Percentiles rank a stretch among this genome's conserved stretches.
phyloP scores from a whole-genome alignment of 345 rosid genomes.

The Mercurialis annua region DNA sequence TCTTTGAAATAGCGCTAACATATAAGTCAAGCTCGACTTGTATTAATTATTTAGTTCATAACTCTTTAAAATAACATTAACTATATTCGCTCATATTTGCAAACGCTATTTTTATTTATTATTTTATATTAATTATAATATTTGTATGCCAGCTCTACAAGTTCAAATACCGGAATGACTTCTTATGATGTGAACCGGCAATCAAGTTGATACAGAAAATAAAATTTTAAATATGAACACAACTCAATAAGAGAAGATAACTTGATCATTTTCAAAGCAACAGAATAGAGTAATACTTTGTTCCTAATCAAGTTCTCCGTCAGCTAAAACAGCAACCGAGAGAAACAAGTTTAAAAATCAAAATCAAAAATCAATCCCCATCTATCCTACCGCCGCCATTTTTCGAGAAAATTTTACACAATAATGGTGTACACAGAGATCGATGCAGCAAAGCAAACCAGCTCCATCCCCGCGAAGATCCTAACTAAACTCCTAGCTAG shows the following conservation, averaged over 20 bases:
- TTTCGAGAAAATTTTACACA: conserved; percentile 39
- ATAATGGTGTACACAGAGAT: conserved; percentile 20
- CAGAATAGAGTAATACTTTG: conserved; percentile 13
- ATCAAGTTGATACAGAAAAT: conserved; percentile 2
- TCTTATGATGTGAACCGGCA: conserved; percentile 5
- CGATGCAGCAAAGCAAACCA: conserved; percentile 26
- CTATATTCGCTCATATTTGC: too few species aligned
- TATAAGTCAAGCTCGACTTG: too few species aligned
- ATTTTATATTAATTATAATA: too few species aligned
- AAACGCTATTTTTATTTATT: too few species aligned
- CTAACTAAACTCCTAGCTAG: conserved; percentile 41
- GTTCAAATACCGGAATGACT: too few species aligned
- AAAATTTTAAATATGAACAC: neutral
- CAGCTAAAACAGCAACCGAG: conserved; percentile 19
- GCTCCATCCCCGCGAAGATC: conserved; percentile 23
- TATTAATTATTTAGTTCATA: too few species aligned
- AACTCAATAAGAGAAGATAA: conserved; percentile 3
- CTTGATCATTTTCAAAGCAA: conserved; percentile 11
- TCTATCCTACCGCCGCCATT: conserved; percentile 26
- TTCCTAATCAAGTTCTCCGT: conserved; percentile 20
- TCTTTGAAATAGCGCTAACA: too few species aligned
- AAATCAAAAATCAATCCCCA: conserved; percentile 24
- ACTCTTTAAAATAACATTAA: too few species aligned
- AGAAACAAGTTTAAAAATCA: conserved; percentile 18
- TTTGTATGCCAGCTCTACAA: too few species aligned